A percentile compares a stretch with the other conserved stretches of the same genome.
Evolutionary conservation across 768 basidiomycete genomes (phyloP).

Genomic region (Serendipita sp.): DNA sequence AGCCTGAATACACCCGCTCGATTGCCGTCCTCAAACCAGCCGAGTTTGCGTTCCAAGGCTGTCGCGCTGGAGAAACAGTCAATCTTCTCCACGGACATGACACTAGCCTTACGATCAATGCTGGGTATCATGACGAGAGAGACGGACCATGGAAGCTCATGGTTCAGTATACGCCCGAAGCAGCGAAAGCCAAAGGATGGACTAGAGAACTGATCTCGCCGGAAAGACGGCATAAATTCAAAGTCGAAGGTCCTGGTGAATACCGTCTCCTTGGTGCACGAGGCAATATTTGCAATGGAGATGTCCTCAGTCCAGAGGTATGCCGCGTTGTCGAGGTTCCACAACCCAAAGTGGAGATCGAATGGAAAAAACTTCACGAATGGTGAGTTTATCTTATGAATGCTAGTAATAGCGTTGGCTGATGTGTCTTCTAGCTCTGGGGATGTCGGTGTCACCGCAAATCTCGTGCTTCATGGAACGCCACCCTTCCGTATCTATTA

Average conservation of each 20-base stretch:
- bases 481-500: conserved; percentile 82
- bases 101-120: conserved; percentile 34
- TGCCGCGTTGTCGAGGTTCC: conserved; percentile 28
- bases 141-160: conserved; percentile 54
- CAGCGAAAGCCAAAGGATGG: conserved; percentile 27
- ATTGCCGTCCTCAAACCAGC: conserved; percentile 59
- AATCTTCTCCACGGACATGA: conserved; percentile 58
- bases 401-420: conserved; percentile 3
- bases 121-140: conserved; percentile 38
- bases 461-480: conserved; percentile 70
- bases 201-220: conserved; percentile 36
- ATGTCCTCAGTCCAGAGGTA: conserved; percentile 18
- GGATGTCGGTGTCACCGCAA: conserved; percentile 80
- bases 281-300: conserved; percentile 67
- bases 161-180: conserved; percentile 40
- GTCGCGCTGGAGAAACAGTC: conserved; percentile 51
- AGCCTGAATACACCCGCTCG: conserved; percentile 30
- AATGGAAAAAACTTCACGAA: conserved; percentile 80
- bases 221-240: conserved; percentile 29
- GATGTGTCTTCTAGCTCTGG: conserved; percentile 40
- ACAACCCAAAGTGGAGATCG: conserved; percentile 64
- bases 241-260: conserved; percentile 50
- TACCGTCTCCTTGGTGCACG: conserved; percentile 55
- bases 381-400: conserved; percentile 35
- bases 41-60: conserved; percentile 52